Evolutionary conservation across 1,284 basidiomycete species (phyloP).

Genomic region (Puccinia sorghi): DNA sequence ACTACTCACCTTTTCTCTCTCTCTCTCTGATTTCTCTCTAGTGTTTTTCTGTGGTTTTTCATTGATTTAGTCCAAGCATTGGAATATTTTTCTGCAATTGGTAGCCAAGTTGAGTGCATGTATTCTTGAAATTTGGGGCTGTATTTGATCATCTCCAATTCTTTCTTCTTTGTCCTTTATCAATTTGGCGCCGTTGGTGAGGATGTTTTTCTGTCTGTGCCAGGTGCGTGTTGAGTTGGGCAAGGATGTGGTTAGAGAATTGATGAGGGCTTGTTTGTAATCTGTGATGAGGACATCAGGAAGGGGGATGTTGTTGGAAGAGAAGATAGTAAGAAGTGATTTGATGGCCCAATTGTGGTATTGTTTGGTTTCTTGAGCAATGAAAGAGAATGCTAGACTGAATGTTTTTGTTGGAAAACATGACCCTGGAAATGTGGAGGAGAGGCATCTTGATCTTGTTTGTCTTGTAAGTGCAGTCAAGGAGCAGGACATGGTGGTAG

Average conservation of each 20-base stretch:
- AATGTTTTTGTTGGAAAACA: background rate
- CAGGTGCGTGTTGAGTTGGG: background rate
- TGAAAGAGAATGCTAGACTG: background rate
- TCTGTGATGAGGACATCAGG: background rate
- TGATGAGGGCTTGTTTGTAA: background rate
- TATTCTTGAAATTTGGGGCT: no score
- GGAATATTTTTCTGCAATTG: no score
- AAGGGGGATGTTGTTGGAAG: background rate
- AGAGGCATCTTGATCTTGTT: constrained; percentile 5
- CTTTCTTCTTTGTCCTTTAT: background rate
- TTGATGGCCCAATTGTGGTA: background rate
- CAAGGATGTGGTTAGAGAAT: background rate
- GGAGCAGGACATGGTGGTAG: no score
- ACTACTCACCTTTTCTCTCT: no score
- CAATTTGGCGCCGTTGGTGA: background rate
- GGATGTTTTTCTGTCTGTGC: background rate
- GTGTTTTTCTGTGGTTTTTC: no score
- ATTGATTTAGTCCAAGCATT: no score
- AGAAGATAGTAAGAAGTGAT: background rate
- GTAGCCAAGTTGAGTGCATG: no score
- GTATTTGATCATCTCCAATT: no score
- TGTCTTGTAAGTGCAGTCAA: no score
- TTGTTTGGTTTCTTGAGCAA: background rate
- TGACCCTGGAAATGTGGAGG: background rate
- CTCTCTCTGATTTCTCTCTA: no score